Evolutionary conservation across 164 flowering plant genomes (phyloP), one percentile per base, ranked within the genome.

Genomic region (Chloranthus sessilifolius): DNA sequence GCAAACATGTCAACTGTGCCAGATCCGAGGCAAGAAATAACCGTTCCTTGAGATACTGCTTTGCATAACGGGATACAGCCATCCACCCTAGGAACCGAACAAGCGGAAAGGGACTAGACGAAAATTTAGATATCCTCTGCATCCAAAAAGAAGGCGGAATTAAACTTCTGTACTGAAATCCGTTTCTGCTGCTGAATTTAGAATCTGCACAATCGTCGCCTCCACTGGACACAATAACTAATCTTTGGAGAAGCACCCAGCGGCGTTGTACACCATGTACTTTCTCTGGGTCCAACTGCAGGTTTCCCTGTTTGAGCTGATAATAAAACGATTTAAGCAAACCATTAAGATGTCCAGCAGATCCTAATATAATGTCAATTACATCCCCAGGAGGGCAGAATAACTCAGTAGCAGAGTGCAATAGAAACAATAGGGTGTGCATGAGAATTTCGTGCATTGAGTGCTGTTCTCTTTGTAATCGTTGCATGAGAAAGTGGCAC

Each of bases 21-120:
- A 83, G 65, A 64, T 82, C 87, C 7, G 95, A 76, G 43, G 70
- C 78, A 67, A 88, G 82, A 58, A 68, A 73, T 33, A 80, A 51
- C 11, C 62, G 71, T 52, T 82, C 90, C 49, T 65, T 76, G 20
- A 78, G 56, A 67, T 69, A 89, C 52, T 68, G 75, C 53, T 80
- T 74, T 22, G 95, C 85, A 82, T 63, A 77, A 52, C 82, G 79
- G 35, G 95, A 80, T 39, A 89, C 69, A 9, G 95, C 97, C 97
- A 85, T 89, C 97, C 97, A 89, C 55, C 95, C 95, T 31, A 89
- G 65, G 67, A 70, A 83, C 19, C 97, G 74, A 31, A 83, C 90
- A 49, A 83, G 73, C 49, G 95, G 90, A n/a, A 34, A 80, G 29
- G 65, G 45, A 63, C 66, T 66, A 27, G 61, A 47, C 31, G 88